Evolutionary conservation across 192 early-diverging fungal species (phyloP).

Genomic region (Linnemannia zychae): DNA sequence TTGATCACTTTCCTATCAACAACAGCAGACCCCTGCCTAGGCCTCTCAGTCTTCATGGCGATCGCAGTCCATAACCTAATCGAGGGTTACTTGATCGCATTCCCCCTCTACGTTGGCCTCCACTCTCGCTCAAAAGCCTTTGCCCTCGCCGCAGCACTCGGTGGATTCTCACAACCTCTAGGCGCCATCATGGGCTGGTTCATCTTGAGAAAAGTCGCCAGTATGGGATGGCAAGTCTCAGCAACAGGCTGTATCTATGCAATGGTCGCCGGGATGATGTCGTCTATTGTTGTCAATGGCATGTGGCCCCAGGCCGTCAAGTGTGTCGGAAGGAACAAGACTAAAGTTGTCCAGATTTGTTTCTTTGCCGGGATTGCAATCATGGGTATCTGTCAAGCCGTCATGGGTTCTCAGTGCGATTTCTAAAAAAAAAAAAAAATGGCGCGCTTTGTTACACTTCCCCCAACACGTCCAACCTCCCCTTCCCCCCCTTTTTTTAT

Average conservation of each 20-base stretch:
- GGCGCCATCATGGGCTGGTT: constrained; percentile 66
- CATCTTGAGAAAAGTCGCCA: constrained; percentile 42
- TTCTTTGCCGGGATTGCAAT: constrained; percentile 52
- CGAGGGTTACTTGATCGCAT: constrained; percentile 69
- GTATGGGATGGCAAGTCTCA: constrained; percentile 57
- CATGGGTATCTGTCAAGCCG: constrained; percentile 53
- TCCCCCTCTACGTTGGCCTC: constrained; percentile 66
- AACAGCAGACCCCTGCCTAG: constrained; percentile 60
- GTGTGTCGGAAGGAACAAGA: constrained; percentile 46
- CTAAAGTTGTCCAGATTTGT: constrained; percentile 43
- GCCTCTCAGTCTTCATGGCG: constrained; percentile 63
- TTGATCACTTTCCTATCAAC: constrained; percentile 68
- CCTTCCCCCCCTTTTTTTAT: neutral
- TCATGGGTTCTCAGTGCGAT: constrained; percentile 49
- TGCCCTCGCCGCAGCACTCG: constrained; percentile 58
- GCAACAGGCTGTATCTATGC: constrained; percentile 66
- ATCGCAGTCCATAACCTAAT: constrained; percentile 70
- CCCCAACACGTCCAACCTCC: neutral
- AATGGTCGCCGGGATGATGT: constrained; percentile 69
- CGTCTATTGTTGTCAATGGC: constrained; percentile 63
- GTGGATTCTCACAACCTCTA: constrained; percentile 67
- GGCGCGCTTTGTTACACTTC: neutral
- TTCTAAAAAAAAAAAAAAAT: constrained; percentile 16
- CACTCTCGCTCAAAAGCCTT: constrained; percentile 61
- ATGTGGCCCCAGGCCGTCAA: constrained; percentile 58